Evolutionary conservation across 495 filamentous ascomycete genomes (phyloP).

Genomic region (Rhizodiscina lignyota): DNA sequence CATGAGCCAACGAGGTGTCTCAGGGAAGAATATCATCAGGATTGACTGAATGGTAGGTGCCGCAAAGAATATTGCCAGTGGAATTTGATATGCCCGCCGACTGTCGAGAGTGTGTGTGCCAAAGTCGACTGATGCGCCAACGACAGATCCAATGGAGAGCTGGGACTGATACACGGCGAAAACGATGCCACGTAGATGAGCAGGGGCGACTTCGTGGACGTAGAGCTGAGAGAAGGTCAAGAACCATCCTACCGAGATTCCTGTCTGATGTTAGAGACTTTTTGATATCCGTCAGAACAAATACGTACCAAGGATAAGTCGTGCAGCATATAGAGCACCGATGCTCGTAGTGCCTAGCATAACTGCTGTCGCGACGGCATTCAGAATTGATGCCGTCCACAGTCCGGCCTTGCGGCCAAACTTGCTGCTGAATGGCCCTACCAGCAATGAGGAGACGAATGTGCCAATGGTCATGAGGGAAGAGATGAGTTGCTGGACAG

Average conservation of each 20-base stretch:
- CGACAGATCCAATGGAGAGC: conserved; percentile 33
- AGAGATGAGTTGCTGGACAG: too few relatives aligned
- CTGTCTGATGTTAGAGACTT: background rate
- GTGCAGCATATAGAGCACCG: conserved; percentile 19
- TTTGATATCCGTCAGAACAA: background rate
- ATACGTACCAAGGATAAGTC: conserved; percentile 39
- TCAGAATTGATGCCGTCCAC: conserved; percentile 3
- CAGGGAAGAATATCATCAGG: conserved; percentile 42
- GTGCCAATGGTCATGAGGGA: too few relatives aligned
- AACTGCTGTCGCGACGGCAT: conserved; percentile 2
- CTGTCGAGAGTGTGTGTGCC: conserved; percentile 29
- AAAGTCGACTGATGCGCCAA: conserved; percentile 48
- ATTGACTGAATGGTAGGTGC: conserved; percentile 33
- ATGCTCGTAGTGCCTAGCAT: conserved; percentile 6
- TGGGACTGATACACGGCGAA: conserved; percentile 10
- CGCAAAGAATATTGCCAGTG: conserved; percentile 40
- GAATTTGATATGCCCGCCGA: conserved; percentile 36
- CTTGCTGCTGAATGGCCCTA: too few relatives aligned
- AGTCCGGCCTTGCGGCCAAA: background rate
- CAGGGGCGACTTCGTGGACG: conserved; percentile 21
- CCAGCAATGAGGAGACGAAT: too few relatives aligned
- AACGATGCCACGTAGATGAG: background rate
- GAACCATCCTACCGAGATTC: conserved; percentile 35
- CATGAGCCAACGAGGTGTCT: conserved; percentile 47
- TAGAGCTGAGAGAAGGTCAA: conserved; percentile 47